phyloP scores from a whole-genome alignment of 352 stramenopile genomes.

The Chrysophaeum taylorii region DNA sequence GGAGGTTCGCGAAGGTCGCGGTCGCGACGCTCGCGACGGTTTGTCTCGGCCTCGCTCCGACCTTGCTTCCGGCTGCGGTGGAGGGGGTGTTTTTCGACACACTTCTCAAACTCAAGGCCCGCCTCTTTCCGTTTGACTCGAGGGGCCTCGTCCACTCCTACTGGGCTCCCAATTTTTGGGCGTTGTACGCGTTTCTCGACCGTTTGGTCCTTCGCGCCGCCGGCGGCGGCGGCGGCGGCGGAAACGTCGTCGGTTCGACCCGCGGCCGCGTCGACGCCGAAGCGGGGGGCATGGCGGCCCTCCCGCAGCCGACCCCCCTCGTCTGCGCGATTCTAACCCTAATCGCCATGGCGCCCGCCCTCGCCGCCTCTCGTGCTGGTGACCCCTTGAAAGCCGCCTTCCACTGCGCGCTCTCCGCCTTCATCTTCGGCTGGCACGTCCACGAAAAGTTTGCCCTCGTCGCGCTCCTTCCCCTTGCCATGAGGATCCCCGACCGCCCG shows the following conservation, averaged over 20 bases:
- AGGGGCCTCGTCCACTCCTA: constrained; percentile 93
- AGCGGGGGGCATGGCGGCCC: constrained; percentile 54
- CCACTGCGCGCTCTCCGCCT: constrained; percentile 39
- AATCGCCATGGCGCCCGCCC: constrained; percentile 55
- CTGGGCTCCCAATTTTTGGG: constrained; percentile 96
- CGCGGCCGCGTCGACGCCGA: constrained; percentile 65
- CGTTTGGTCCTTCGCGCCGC: constrained; percentile 42
- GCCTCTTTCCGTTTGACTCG: constrained; percentile 85
- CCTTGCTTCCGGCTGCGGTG: constrained; percentile 30
- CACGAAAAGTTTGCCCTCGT: constrained; percentile 96
- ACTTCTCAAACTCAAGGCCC: constrained; percentile 48
- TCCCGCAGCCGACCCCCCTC: constrained; percentile 51
- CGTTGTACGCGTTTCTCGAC: constrained; percentile 80
- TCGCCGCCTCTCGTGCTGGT: constrained; percentile 32
- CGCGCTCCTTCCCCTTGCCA: constrained; percentile 40
- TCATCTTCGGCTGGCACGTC: constrained; percentile 96
- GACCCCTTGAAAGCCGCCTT: not conserved
- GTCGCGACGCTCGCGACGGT: constrained; percentile 68
- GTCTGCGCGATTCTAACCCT: constrained; percentile 66
- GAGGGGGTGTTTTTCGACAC: constrained; percentile 56
- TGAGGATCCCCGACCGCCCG: constrained; percentile 24
- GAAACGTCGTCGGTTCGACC: constrained; percentile 55
- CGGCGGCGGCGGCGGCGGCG: constrained; percentile 7
- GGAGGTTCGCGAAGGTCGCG: constrained; percentile 63
- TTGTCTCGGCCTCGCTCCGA: constrained; percentile 58